These are phyloP conservation scores for Myxozyma melibiosi DNA, from an alignment of 805 yeast species.

Conservation along the genomic window DNA sequence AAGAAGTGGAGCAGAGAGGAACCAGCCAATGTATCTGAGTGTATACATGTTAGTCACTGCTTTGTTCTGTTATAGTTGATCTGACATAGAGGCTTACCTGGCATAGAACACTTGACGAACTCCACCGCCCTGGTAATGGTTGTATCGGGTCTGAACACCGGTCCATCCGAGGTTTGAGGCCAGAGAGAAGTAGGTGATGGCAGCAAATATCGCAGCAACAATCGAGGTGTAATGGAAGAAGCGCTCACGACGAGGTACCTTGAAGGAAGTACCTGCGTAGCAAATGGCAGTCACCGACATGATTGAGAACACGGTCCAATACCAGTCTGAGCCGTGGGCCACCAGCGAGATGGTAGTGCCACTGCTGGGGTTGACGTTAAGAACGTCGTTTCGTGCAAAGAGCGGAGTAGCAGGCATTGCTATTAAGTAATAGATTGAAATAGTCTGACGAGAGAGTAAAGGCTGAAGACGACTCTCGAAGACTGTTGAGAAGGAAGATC, in stretches of 20 bases:
- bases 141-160: constrained; percentile 51
- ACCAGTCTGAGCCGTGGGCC: constrained; percentile 64
- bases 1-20: constrained; percentile 55
- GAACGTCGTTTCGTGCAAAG: constrained; percentile 20
- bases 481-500: no score
- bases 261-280: constrained; percentile 37
- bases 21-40: constrained; percentile 58
- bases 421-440: no score
- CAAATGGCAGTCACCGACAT: constrained; percentile 48
- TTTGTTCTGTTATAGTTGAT: no score
- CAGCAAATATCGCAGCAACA: constrained; percentile 46
- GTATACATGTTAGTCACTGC: no score
- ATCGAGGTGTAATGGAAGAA: constrained; percentile 48
- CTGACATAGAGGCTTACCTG: no score
- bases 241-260: constrained; percentile 42
- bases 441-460: neutral
- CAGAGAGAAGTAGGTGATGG: constrained; percentile 56
- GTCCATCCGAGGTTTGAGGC: constrained; percentile 65
- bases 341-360: constrained; percentile 54
- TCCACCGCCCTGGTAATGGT: constrained; percentile 48
- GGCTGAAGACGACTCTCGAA: no score
- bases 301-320: constrained; percentile 62
- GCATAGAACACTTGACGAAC: constrained; percentile 59
- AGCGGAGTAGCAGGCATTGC: constrained; percentile 12
- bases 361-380: constrained; percentile 50